Percentiles rank a stretch among this genome's conserved stretches.
Conservation (phyloP, 1,284 basidiomycete species). For the Cerioporus squamosus region DNA sequence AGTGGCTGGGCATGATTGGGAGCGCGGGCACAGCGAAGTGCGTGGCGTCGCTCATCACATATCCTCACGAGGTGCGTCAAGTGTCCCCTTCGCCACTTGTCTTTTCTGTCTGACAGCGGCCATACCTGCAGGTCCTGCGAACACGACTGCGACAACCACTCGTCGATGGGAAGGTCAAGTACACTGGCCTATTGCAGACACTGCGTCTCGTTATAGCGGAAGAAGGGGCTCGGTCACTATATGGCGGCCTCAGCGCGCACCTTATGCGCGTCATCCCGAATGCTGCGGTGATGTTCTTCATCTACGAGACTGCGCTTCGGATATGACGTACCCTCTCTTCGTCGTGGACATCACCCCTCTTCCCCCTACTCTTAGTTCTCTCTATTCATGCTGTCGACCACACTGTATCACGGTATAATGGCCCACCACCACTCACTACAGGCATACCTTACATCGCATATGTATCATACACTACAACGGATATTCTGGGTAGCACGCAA, state of each 20-base stretch:
- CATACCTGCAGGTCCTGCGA: conserved; percentile 71
- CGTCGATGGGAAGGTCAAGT: conserved; percentile 78
- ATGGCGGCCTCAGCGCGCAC: conserved; percentile 94
- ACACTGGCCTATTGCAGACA: conserved; percentile 88
- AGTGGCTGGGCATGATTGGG: conserved; percentile 84
- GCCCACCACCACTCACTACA: conserved; percentile 17
- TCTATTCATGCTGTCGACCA: conserved; percentile 19
- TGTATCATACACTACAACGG: conserved; percentile 19
- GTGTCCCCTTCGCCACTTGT: neutral
- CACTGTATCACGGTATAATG: conserved; percentile 19
- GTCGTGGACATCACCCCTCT: neutral
- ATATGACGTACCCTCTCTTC: conserved; percentile 37
- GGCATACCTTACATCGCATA: conserved; percentile 13
- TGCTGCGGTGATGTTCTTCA: conserved; percentile 94
- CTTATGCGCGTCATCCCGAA: conserved; percentile 97
- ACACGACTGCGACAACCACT: conserved; percentile 91
- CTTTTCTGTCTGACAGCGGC: neutral
- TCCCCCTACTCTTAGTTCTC: neutral
- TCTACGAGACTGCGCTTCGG: conserved; percentile 78
- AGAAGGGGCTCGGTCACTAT: conserved; percentile 86
- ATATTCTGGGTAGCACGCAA: conserved; percentile 10
- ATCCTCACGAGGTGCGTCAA: conserved; percentile 89
- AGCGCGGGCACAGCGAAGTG: conserved; percentile 95
- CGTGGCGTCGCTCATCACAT: conserved; percentile 92
- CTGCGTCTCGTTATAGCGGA: conserved; percentile 86